Conservation (phyloP, 176 grass and related monocot species). For the Pontederia crassipes region DNA sequence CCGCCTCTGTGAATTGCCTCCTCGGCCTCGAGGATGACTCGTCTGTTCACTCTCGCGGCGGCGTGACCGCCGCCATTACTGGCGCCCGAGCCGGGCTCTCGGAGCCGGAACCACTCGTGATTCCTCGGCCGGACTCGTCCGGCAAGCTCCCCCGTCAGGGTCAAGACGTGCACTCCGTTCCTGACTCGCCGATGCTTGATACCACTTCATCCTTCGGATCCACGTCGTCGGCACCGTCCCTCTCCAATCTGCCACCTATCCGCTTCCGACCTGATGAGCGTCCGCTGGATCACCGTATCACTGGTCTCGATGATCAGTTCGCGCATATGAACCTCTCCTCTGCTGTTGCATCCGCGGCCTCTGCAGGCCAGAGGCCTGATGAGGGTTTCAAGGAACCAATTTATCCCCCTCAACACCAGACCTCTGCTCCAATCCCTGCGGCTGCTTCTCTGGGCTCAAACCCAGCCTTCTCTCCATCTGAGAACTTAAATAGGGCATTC, state of each 20-base stretch:
- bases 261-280: conserved; percentile 52
- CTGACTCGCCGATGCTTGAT: conserved; percentile 87
- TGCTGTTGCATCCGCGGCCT: conserved; percentile 8
- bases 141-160: conserved; percentile 14
- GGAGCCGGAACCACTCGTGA: conserved; percentile 15
- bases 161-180: conserved; percentile 72
- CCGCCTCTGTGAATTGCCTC: conserved; percentile 87
- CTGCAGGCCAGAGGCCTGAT: conserved; percentile 1
- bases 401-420: not conserved
- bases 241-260: conserved; percentile 90
- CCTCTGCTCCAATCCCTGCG: conserved; percentile 24
- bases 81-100: conserved; percentile 14
- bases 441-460: conserved; percentile 28
- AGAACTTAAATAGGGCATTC: conserved; percentile 38
- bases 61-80: conserved; percentile 6
- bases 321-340: conserved; percentile 51
- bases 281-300: conserved; percentile 23
- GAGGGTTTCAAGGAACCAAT: conserved; percentile 23
- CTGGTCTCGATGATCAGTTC: conserved; percentile 60
- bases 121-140: conserved; percentile 15
- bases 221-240: conserved; percentile 72
- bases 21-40: conserved; percentile 90
- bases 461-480: conserved; percentile 40
- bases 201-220: conserved; percentile 85
- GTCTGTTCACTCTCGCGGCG: conserved; percentile 58